Conservation (phyloP, 2,329 filamentous ascomycete genomes). For the Xylaria sp. region DNA sequence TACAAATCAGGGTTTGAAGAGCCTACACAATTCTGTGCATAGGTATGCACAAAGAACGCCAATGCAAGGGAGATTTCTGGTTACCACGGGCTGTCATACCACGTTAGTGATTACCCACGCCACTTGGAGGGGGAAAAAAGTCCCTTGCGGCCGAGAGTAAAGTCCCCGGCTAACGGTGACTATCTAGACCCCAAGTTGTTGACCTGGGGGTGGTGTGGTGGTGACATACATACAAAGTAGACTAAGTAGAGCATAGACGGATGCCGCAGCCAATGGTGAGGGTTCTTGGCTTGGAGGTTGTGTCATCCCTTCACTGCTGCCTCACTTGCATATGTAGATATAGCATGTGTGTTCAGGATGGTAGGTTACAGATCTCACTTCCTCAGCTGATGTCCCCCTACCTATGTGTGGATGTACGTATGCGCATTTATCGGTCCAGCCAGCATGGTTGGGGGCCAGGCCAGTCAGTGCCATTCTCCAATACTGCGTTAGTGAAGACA, state of each 20-base stretch:
- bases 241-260: neutral
- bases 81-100: neutral
- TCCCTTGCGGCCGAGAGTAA: conserved; percentile 26
- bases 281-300: neutral
- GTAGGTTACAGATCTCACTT: conserved; percentile 8
- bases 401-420: no score
- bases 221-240: neutral
- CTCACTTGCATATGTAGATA: conserved; percentile 23
- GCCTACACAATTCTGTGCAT: neutral
- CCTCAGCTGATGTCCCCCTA: conserved; percentile 20
- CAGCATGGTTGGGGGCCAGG: neutral
- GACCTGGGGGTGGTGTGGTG: neutral
- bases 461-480: conserved; percentile 11
- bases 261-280: conserved; percentile 16
- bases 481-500: neutral
- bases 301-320: conserved; percentile 25
- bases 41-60: conserved; percentile 3
- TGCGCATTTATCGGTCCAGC: neutral
- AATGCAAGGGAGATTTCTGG: conserved; percentile 1
- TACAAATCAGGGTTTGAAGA: conserved; percentile 22
- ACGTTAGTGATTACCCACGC: conserved; percentile 10
- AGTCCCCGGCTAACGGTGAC: conserved; percentile 7
- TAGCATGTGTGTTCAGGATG: conserved; percentile 12
- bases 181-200: neutral
- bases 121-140: conserved; percentile 22